Base-by-base conservation (phyloP, 2,329 filamentous ascomycete genomes). In the Diaporthe batatas region DNA sequence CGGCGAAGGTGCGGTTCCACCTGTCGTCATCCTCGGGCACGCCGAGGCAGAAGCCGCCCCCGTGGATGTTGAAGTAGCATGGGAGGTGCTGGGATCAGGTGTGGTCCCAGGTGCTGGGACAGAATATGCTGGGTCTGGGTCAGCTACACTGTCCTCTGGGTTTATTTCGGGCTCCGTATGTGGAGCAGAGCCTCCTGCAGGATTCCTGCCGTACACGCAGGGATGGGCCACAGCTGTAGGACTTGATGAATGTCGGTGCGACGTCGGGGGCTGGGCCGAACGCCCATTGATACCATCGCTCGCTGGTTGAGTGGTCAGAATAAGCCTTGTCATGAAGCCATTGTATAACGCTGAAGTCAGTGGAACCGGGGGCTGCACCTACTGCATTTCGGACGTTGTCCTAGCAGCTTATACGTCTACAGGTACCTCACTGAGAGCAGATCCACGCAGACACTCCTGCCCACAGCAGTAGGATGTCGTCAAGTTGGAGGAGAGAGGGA, bases 21-120 rank as follows among this genome's bases (percentile, higher is more conserved):
- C 11, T 44, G 59, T 49, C 42, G 6, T 64, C 58, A 18, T 49
- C 42, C 8, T 34, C 58, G 14, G 59, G 59, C 5, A 14, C 11
- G 18, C 59, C 42, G 59, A 65, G 25, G 42, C 59, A 49, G 59
- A 65, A 65, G 1, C 59, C 59, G 18, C 59, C 59, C 6, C 59
- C 42, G 21, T 49, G 42, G 42, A 42, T 65, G 21, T 65, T 65
- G 42, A 65, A 65, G 11, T 36, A 65, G 29, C 42, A 65, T 23
- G 59, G 59, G 11, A 64, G 58, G 18, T 25, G 42, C 18, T 36
- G 25, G 2, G 18, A 10, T 2, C 42, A 49, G 23, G 25, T 2
- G 1, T 0, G 29, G 12, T 65, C 29, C 42, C 59, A 34, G 1
- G 25, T 18, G n/a, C 42, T 36, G 2, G 59, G 59, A 11, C 44